These are phyloP conservation scores for Fomitopsis palustris DNA, from an alignment of 1,284 basidiomycete species.

Conservation along the genomic window DNA sequence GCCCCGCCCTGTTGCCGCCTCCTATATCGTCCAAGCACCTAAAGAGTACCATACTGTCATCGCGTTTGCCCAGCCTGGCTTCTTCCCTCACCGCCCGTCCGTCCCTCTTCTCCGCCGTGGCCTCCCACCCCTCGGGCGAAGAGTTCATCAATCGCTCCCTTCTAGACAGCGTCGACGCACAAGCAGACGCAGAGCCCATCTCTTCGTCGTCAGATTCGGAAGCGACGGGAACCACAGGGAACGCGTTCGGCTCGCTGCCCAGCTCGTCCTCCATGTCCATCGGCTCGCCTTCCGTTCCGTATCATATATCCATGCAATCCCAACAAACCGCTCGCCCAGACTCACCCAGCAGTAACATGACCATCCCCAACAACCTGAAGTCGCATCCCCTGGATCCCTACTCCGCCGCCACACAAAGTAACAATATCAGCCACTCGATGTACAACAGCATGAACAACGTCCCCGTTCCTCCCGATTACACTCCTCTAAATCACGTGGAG, in stretches of 20 bases:
- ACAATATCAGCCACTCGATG: constrained; percentile 35
- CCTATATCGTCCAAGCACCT: constrained; percentile 14
- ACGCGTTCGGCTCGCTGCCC: constrained; percentile 42
- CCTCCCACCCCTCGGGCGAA: constrained; percentile 57
- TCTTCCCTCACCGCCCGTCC: constrained; percentile 42
- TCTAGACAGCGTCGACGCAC: constrained; percentile 73
- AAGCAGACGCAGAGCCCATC: constrained; percentile 72
- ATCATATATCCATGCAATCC: constrained; percentile 45
- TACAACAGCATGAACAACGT: constrained; percentile 44
- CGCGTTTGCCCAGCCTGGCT: constrained; percentile 59
- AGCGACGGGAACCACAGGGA: constrained; percentile 39
- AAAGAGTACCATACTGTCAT: constrained; percentile 22
- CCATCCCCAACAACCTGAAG: constrained; percentile 30
- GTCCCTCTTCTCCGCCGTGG: constrained; percentile 28
- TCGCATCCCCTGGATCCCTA: constrained; percentile 34
- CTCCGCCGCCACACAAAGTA: constrained; percentile 21
- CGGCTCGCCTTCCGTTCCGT: constrained; percentile 52
- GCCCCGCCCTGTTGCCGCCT: constrained; percentile 20
- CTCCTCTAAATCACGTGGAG: constrained; percentile 30
- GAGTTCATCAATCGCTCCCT: constrained; percentile 80
- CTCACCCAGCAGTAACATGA: constrained; percentile 41
- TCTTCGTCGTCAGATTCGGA: constrained; percentile 51
- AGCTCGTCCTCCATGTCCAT: constrained; percentile 44
- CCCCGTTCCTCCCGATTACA: constrained; percentile 35
- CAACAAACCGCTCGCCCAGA: constrained; percentile 45